A percentile compares a stretch with the other conserved stretches of the same genome.
Conservation (phyloP, 2,329 filamentous ascomycete species). For the Blumeria hordei region DNA sequence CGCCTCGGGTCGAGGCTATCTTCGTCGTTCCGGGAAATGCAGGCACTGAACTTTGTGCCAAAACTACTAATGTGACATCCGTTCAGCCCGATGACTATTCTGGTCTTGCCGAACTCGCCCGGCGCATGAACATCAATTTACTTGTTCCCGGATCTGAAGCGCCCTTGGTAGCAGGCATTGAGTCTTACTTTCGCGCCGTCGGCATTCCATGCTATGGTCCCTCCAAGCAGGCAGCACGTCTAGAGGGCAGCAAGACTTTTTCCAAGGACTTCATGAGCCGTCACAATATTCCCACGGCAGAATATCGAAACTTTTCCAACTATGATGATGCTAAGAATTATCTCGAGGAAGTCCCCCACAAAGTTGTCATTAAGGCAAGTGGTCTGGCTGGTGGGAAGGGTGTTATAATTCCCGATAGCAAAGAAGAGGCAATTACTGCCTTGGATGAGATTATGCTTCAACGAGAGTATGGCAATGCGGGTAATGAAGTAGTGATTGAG, state of each 20-base stretch:
- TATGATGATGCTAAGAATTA: conserved; percentile 52
- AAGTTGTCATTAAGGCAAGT: conserved; percentile 80
- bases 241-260: conserved; percentile 95
- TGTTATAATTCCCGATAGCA: conserved; percentile 46
- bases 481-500: conserved; percentile 83
- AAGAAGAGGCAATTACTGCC: conserved; percentile 59
- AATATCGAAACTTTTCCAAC: conserved; percentile 69
- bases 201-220: conserved; percentile 48
- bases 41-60: conserved; percentile 48
- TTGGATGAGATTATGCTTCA: conserved; percentile 79
- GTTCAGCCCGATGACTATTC: conserved; percentile 56
- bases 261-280: conserved; percentile 95
- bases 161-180: conserved; percentile 77
- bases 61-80: conserved; percentile 43
- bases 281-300: conserved; percentile 71
- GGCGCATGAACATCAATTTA: conserved; percentile 50
- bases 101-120: conserved; percentile 48
- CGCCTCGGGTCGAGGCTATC: conserved; percentile 53
- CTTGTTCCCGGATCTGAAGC: conserved; percentile 81
- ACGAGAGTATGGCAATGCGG: conserved; percentile 58
- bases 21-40: conserved; percentile 58
- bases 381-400: conserved; percentile 89
- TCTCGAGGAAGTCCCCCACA: conserved; percentile 43
- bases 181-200: conserved; percentile 45
- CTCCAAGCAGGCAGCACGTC: conserved; percentile 55